These are phyloP conservation scores for Magnolia changhungtana DNA, from an alignment of 164 flowering plant genomes.

Conservation along the genomic window DNA sequence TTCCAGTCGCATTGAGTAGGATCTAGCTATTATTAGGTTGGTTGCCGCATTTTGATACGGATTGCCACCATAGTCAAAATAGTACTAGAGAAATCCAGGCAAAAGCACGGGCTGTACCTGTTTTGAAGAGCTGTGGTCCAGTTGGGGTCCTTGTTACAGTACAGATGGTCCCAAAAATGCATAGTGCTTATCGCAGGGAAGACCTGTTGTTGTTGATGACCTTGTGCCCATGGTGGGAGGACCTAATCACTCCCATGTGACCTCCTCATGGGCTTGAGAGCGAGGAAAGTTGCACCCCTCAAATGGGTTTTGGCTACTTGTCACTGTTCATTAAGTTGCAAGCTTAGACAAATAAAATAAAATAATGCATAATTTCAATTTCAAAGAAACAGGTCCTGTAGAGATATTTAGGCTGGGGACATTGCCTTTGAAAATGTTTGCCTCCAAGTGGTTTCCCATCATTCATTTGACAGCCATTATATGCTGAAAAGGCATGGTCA, in stretches of 20 bases:
- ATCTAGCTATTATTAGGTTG: not conserved
- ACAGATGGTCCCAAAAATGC: slow-evolving; percentile 13
- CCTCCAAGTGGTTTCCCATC: not conserved
- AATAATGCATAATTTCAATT: not conserved
- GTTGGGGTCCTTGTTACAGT: slow-evolving; percentile 1
- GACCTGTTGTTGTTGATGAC: not conserved
- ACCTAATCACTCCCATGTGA: slow-evolving; percentile 17
- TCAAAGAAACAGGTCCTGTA: not conserved
- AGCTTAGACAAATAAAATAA: not conserved
- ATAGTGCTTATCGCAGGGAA: not conserved
- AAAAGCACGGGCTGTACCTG: not conserved
- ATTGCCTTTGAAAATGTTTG: not conserved
- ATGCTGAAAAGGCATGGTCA: not conserved
- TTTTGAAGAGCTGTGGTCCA: slow-evolving; percentile 13
- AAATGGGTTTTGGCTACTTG: slow-evolving; percentile 1
- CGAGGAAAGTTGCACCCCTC: not conserved
- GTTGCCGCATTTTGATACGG: not conserved
- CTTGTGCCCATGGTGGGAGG: slow-evolving; percentile 9
- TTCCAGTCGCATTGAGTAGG: not conserved
- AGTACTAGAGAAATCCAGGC: not conserved
- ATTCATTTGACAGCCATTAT: slow-evolving; percentile 2
- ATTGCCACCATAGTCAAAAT: not conserved
- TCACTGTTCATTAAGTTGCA: slow-evolving; percentile 13
- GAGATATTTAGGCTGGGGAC: slow-evolving; percentile 3
- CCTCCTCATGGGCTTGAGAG: slow-evolving; percentile 5